Evolutionary conservation across 305 asterid genomes (phyloP).

Genomic region (Solanum chacoense): DNA sequence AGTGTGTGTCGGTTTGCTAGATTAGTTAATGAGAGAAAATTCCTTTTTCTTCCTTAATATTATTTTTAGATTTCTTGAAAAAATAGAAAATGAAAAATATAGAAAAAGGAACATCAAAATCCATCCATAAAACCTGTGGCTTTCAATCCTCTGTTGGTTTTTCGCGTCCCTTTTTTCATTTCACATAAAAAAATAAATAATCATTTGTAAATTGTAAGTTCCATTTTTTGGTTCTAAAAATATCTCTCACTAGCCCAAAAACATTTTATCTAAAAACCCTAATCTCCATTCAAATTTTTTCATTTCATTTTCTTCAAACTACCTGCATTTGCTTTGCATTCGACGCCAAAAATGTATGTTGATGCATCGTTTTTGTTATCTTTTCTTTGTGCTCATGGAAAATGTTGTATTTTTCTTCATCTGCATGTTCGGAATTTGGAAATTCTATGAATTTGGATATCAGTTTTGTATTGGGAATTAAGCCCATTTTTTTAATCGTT

Average conservation of each 20-base stretch:
- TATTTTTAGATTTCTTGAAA: neutral
- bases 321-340: neutral
- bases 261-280: neutral
- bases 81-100: neutral
- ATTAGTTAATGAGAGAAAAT: neutral
- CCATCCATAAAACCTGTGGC: neutral
- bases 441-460: neutral
- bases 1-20: neutral
- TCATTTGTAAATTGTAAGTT: neutral
- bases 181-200: neutral
- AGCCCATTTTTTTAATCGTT: neutral
- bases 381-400: neutral
- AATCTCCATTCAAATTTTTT: neutral
- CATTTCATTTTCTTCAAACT: neutral
- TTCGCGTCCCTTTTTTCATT: neutral
- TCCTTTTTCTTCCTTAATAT: neutral
- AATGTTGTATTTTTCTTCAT: neutral
- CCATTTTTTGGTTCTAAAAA: neutral
- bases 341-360: neutral
- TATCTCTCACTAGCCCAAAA: neutral
- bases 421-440: neutral
- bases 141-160: neutral
- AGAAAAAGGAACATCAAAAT: neutral
- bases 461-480: neutral
- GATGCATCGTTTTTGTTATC: neutral